These are phyloP conservation scores for Hyphopichia khmerensis DNA, from an alignment of 1,139 yeast species.

Conservation along the genomic window DNA sequence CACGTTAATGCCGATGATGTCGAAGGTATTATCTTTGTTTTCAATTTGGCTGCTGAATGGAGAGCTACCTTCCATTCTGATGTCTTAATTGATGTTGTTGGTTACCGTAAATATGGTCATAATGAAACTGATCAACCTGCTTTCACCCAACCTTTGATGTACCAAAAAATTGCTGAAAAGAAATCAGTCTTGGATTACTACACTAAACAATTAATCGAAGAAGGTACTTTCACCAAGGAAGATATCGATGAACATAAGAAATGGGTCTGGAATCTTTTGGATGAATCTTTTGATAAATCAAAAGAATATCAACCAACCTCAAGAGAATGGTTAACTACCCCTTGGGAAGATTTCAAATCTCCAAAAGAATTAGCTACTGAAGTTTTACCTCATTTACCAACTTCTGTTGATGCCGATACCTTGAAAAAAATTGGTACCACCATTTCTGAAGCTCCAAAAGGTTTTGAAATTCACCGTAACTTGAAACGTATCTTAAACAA, in stretches of 20 bases:
- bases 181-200: conserved; percentile 85
- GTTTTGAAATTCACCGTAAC: conserved; percentile 90
- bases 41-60: conserved; percentile 98
- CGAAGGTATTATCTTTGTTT: conserved; percentile 87
- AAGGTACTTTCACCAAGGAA: conserved; percentile 84
- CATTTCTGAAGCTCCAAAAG: conserved; percentile 83
- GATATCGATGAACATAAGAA: conserved; percentile 95
- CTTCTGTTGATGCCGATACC: conserved; percentile 74
- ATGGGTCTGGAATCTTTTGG: conserved; percentile 96
- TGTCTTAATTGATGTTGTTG: conserved; percentile 93
- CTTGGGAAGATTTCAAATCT: conserved; percentile 99
- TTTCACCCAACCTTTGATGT: conserved; percentile 98
- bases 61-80: conserved; percentile 95
- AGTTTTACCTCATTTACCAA: conserved; percentile 93
- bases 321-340: conserved; percentile 97
- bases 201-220: conserved; percentile 73
- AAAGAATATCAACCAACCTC: conserved; percentile 90
- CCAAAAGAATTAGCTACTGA: conserved; percentile 97
- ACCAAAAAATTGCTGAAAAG: conserved; percentile 85
- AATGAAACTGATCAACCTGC: conserved; percentile 99
- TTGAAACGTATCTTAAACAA: conserved; percentile 88
- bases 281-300: conserved; percentile 82
- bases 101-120: conserved; percentile 98
- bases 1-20: conserved; percentile 98
- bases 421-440: conserved; percentile 77